Percentiles rank a stretch among this genome's conserved stretches.
phyloP scores from a whole-genome alignment of 352 stramenopile genomes.

The Globisporangium paddicum region DNA sequence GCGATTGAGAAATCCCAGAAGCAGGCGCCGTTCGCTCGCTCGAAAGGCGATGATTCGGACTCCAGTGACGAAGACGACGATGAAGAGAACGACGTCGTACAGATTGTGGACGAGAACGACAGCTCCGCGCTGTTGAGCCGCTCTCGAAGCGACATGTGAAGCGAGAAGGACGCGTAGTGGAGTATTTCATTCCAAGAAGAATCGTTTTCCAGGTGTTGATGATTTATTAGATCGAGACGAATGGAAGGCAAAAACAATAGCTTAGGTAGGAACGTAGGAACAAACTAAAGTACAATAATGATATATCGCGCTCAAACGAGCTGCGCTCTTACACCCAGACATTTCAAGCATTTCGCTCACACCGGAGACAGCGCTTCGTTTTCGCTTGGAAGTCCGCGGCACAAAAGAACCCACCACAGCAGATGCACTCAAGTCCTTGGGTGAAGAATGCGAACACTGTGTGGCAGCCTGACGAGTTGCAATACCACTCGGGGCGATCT shows the following conservation, averaged over 20 bases:
- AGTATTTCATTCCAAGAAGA: background rate
- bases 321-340: background rate
- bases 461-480: conserved; percentile 56
- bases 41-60: conserved; percentile 1
- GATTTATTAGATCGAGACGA: background rate
- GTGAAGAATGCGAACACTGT: conserved; percentile 65
- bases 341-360: conserved; percentile 1
- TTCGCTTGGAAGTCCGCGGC: conserved; percentile 37
- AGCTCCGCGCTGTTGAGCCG: background rate
- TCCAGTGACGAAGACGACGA: conserved; percentile 11
- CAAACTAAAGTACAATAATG: conserved; percentile 14
- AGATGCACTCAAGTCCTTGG: conserved; percentile 36
- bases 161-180: background rate
- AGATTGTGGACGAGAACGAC: conserved; percentile 9
- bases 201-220: background rate
- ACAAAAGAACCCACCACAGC: conserved; percentile 59
- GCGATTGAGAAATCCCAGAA: conserved; percentile 9
- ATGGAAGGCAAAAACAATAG: background rate
- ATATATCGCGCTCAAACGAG: conserved; percentile 6
- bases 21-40: conserved; percentile 1
- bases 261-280: conserved; percentile 1
- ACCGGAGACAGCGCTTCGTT: conserved; percentile 26
- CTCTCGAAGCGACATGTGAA: background rate
- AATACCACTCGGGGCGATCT: conserved; percentile 66
- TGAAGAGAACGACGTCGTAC: conserved; percentile 3